Base-by-base conservation (phyloP, 2,329 filamentous ascomycete genomes). In the Pezicula radicicola region DNA sequence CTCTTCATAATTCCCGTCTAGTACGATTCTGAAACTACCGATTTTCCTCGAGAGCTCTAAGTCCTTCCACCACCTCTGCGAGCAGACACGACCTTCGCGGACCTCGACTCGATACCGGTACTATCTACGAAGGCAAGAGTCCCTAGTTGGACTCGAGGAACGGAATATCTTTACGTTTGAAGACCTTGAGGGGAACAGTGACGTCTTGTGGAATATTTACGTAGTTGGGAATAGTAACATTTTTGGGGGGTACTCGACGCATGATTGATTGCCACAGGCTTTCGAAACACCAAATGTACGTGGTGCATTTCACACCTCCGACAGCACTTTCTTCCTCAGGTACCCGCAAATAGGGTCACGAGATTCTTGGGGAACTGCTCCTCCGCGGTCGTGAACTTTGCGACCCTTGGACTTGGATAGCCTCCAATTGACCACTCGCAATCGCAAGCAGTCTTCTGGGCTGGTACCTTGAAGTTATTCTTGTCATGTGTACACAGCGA, bases 201-300 rank as follows among this genome's bases (percentile, higher is more conserved):
- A 3, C 9, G 12, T 33, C 30, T 33, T 10, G 30, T 33, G 30
- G 9, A 13, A 33, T 13, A 10, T 33, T 33, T 33, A 33, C 30
- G 30, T 7, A 33, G 8, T 33, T 33, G 30, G 30, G 30, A 33
- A 33, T 13, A 33, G 30, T 13, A 33, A 13, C 30, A 33, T 33
- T 13, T 33, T 33, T 9, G 21, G 41, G 15, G 27, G 12, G 42
- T 15, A 27, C 37, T 13, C 8, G n/a, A 16, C 55, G 60, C 57
- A 63, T 63, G 55, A 62, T 50, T 48, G 61, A 62, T 63, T 58
- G 36, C 36, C 60, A 49, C 58, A 52, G 52, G 58, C 56, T 44
- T 53, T 50, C 57, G 64, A 66, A 66, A 66, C 64, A 62, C 51
- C 53, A 61, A 60, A 55, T 65, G 64, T 66, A 64, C 48, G 61